Evolutionary conservation across 257 asterid genomes (phyloP), one percentile per base, ranked within the genome.

Genomic region (Lycium barbarum): DNA sequence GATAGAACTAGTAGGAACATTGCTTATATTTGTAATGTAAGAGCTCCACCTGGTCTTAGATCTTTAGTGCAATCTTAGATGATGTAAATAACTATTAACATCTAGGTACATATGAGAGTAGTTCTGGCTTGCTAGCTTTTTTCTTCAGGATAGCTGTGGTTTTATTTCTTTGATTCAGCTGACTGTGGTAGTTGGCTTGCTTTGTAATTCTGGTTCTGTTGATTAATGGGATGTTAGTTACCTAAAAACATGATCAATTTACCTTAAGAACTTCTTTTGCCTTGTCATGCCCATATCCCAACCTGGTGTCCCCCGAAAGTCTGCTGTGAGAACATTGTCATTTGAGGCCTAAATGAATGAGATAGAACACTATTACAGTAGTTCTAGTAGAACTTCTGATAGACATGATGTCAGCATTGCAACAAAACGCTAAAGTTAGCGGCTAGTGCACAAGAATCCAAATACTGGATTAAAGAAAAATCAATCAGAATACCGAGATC

Each of bases 231-330:
- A 40, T 40, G 45, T 40, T 40, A 40, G 45, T 40, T 40, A 40
- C 45, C 45, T 3, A 59, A 59, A 59, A 59, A 51, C 14, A 1
- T 26, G 62, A 81, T 26, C 14, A 10, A 20, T 81, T 86, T 86
- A 95, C 99, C 95, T 89, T 86, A 85, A 88, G 90, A 79, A 91
- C 85, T 84, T 90, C 90, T 89, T 84, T 83, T n/a, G 95, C 97
- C 88, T 83, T 91, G 71, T 73, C 90, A 84, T 79, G 93, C 20
- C 97, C 99, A 74, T 93, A 92, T 84, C 97, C 99, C 99, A 95
- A 65, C 93, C 94, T 5, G 95, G 97, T 7, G 86, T 89, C 86
- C 93, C 95, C 84, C 78, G 89, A 89, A 94, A 94, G 93, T 94
- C 95, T 12, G 97, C 97, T 81, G 93, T 94, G 88, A 95, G 93